Evolutionary conservation across 352 stramenopile species (phyloP), one percentile per base, ranked within the genome.

Genomic region (Pythium sp.): DNA sequence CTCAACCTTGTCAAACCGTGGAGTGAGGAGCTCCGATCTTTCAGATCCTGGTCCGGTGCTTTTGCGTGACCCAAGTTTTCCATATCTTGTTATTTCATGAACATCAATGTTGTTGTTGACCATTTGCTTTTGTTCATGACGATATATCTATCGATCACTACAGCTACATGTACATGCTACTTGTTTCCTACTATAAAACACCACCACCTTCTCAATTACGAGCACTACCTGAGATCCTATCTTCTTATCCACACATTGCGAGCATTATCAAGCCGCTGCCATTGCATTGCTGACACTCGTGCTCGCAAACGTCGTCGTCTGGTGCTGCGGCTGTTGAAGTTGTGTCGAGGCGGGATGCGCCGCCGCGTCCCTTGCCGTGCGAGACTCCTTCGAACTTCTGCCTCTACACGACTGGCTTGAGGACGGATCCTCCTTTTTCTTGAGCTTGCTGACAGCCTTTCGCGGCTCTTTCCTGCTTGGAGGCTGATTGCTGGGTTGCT

Each of bases 311-410:
- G 41, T 18, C 15, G 15, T 49, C 41, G 5, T 6, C 15, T 49
- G 41, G 14, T 49, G 41, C 43, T 51, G 43, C 15, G 18, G 18
- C 11, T 22, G 43, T 58, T 58, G 14, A 36, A 36, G 53, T 5
- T 38, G 43, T 51, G 5, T 5, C 15, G 41, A 47, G 15, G 28
- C 28, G 28, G 15, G 41, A 47, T 47, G 41, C 9, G 15, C 14
- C 41, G 41, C 41, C 18, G 43, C 43, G 43, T 51, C 43, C 43
- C 43, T 51, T 22, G 43, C 43, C 15, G 5, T 18, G 24, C 15
- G 53, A 32, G 24, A 24, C 53, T 58, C 53, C 14, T 58, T 58
- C 22, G 53, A 36, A 6, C 30, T 58, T 58, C 26, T 58, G 53
- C 53, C 53, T 58, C 26, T 11, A 3, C 26, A 18, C 43, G 43